phyloP scores from a whole-genome alignment of 352 stramenopile species.

The Thraustochytrium sp. region DNA sequence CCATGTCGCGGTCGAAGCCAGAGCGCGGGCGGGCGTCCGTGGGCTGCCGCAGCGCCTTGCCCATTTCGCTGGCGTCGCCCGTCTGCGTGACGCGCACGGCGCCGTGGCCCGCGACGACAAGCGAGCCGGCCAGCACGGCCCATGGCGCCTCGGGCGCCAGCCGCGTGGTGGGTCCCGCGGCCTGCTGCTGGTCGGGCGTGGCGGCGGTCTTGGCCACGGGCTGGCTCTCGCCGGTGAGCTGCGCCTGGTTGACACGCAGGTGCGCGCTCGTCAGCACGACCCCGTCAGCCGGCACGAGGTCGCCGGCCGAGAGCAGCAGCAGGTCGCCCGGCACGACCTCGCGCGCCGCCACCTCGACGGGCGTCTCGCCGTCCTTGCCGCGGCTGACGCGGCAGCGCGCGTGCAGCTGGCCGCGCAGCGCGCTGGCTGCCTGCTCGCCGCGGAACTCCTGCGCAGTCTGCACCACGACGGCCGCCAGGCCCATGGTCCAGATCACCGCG shows the following conservation, averaged over 20 bases:
- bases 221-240: constrained; percentile 87
- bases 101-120: constrained; percentile 7
- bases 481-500: constrained; percentile 27
- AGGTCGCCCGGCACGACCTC: constrained; percentile 87
- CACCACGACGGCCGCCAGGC: neutral
- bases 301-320: constrained; percentile 75
- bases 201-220: constrained; percentile 67
- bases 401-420: neutral
- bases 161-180: neutral
- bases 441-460: constrained; percentile 14
- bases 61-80: constrained; percentile 23
- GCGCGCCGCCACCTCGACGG: constrained; percentile 54
- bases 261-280: constrained; percentile 25
- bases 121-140: neutral
- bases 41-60: neutral
- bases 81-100: neutral
- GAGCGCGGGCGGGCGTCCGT: neutral
- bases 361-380: neutral
- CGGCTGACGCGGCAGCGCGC: constrained; percentile 2
- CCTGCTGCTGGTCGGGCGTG: no score
- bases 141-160: neutral
- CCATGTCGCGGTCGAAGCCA: constrained; percentile 20
- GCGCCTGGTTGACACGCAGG: constrained; percentile 80
- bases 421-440: neutral
- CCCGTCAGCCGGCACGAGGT: constrained; percentile 80